Evolutionary conservation across 1,139 yeast genomes (phyloP).

Genomic region (Hyphopichia burtonii): DNA sequence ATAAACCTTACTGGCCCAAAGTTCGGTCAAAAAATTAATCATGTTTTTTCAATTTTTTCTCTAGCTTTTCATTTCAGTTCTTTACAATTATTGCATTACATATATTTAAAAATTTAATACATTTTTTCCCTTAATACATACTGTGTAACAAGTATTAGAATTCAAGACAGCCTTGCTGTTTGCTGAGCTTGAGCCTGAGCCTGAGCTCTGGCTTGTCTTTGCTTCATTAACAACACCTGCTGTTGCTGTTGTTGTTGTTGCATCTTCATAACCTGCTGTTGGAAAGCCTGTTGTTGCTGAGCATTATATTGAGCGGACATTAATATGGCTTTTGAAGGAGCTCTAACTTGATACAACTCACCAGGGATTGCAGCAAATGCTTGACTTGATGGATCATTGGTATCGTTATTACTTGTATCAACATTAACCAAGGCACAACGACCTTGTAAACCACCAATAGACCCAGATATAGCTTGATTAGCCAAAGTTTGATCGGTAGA

Average conservation of each 20-base stretch:
- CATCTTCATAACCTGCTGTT: conserved; percentile 46
- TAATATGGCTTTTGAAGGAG: conserved; percentile 54
- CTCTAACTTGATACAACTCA: conserved; percentile 58
- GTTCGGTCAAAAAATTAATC: conserved; percentile 9
- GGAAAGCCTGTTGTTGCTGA: conserved; percentile 49
- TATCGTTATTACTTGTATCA: conserved; percentile 26
- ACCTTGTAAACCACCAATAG: conserved; percentile 73
- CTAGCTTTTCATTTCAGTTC: background rate
- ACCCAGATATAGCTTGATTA: conserved; percentile 50
- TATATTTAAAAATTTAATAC: too few relatives aligned
- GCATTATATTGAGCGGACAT: conserved; percentile 45
- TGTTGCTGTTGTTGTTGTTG: conserved; percentile 43
- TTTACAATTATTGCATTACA: background rate
- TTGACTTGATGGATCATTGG: conserved; percentile 35
- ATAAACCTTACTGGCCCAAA: conserved; percentile 48
- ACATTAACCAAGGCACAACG: conserved; percentile 73
- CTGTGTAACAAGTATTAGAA: too few relatives aligned
- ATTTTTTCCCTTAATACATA: too few relatives aligned
- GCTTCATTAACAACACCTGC: conserved; percentile 22
- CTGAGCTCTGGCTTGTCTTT: conserved; percentile 23
- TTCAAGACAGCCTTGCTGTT: background rate
- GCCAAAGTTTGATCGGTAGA: conserved; percentile 44
- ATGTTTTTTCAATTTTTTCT: background rate
- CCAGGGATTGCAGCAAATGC: conserved; percentile 53
- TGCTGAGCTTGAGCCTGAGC: conserved; percentile 26